phyloP scores from a whole-genome alignment of 768 basidiomycete genomes.

The Auricularia auricula-judae region DNA sequence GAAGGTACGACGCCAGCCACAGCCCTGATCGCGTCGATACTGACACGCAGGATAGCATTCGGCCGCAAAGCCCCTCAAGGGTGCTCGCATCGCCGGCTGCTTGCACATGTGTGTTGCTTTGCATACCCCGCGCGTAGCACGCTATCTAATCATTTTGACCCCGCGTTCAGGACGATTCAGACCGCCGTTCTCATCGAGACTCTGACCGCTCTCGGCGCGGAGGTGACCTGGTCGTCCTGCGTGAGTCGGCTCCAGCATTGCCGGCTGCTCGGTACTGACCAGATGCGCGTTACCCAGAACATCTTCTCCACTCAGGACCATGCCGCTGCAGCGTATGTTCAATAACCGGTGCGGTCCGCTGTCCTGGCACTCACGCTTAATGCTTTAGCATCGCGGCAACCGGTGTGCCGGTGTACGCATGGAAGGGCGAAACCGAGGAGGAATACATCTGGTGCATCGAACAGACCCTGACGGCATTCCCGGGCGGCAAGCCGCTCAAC shows the following conservation, averaged over 20 bases:
- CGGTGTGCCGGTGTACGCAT: constrained; percentile 95
- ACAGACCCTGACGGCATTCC: constrained; percentile 85
- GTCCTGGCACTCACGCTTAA: neutral
- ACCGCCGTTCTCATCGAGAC: constrained; percentile 99
- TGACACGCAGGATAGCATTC: constrained; percentile 44
- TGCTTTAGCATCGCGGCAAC: constrained; percentile 80
- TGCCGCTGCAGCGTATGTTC: constrained; percentile 85
- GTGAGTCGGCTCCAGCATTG: constrained; percentile 32
- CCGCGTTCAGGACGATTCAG: constrained; percentile 76
- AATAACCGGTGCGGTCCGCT: neutral
- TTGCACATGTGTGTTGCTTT: constrained; percentile 71
- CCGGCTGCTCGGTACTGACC: constrained; percentile 4
- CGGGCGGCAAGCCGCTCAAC: constrained; percentile 75
- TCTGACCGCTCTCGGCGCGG: constrained; percentile 85
- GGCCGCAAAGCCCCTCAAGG: constrained; percentile 74
- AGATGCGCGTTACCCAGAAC: constrained; percentile 42
- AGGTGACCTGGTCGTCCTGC: constrained; percentile 98
- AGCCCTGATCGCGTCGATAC: neutral
- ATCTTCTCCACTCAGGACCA: constrained; percentile 99
- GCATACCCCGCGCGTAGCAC: neutral
- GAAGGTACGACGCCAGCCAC: constrained; percentile 45
- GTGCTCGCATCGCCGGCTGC: constrained; percentile 94
- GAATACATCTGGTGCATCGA: constrained; percentile 98
- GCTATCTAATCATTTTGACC: neutral
- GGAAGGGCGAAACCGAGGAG: constrained; percentile 99